phyloP scores from a whole-genome alignment of 2,329 filamentous ascomycete genomes.

The Neurospora sp. region DNA sequence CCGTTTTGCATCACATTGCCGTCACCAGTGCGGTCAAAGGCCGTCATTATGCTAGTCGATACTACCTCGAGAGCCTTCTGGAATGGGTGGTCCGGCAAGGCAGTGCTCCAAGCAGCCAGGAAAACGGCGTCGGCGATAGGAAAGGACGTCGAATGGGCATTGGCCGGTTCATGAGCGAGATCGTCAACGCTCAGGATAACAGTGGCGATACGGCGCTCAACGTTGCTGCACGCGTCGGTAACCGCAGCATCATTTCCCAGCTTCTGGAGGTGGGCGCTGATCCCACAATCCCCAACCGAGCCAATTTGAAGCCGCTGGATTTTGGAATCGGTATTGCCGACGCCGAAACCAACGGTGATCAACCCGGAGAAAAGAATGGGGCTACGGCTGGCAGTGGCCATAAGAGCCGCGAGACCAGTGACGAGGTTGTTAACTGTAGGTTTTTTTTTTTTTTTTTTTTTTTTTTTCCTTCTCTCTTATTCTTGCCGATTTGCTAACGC shows the following conservation, averaged over 20 bases:
- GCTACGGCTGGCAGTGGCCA: constrained; percentile 36
- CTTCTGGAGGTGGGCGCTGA: constrained; percentile 91
- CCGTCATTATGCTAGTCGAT: constrained; percentile 80
- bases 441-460: constrained; percentile 14
- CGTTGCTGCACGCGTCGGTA: constrained; percentile 85
- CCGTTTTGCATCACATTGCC: constrained; percentile 91
- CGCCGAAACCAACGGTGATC: constrained; percentile 33
- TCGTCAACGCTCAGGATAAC: constrained; percentile 91
- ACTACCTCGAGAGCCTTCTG: constrained; percentile 88
- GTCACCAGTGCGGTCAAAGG: constrained; percentile 94
- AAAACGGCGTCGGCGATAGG: constrained; percentile 29
- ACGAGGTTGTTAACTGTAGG: constrained; percentile 72
- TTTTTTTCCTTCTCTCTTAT: not conserved
- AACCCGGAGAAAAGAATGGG: constrained; percentile 31
- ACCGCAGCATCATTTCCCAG: constrained; percentile 92
- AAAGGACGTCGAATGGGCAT: constrained; percentile 52
- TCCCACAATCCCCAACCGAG: constrained; percentile 82
- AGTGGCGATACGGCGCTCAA: constrained; percentile 92
- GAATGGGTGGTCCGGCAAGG: constrained; percentile 91
- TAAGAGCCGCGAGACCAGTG: constrained; percentile 60
- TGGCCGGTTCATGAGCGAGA: constrained; percentile 89
- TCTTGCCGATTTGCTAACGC: constrained; percentile 21
- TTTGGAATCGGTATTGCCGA: constrained; percentile 77
- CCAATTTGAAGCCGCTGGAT: constrained; percentile 80
- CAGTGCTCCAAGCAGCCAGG: constrained; percentile 30